phyloP scores from a whole-genome alignment of 352 stramenopile genomes.

The Phytophthora pini region DNA sequence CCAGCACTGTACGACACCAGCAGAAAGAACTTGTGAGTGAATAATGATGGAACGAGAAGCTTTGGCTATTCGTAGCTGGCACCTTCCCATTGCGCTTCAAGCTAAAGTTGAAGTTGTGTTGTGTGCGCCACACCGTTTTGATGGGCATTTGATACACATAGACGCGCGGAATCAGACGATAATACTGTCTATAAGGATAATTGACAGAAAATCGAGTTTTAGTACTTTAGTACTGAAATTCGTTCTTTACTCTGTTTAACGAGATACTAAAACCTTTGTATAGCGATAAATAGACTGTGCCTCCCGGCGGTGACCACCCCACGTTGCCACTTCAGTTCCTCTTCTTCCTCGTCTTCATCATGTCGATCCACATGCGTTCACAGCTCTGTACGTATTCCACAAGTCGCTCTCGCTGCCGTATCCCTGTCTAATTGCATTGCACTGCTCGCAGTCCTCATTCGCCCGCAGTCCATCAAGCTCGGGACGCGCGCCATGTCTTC shows the following conservation, averaged over 20 bases:
- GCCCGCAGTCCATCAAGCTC: conserved; percentile 48
- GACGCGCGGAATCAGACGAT: neutral
- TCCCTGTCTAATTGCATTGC: conserved; percentile 4
- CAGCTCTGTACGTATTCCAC: conserved; percentile 49
- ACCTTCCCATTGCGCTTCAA: conserved; percentile 5
- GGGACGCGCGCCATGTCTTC: conserved; percentile 31
- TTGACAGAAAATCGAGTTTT: neutral
- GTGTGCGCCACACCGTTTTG: conserved; percentile 20
- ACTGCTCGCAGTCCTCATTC: conserved; percentile 45
- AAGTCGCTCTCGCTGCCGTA: neutral
- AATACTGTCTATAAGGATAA: neutral
- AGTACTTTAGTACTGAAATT: neutral
- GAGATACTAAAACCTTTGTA: neutral
- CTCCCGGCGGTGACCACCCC: neutral
- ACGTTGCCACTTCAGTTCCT: conserved; percentile 13
- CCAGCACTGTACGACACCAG: neutral
- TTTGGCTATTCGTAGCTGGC: conserved; percentile 17
- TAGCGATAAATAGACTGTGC: neutral
- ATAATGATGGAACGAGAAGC: neutral
- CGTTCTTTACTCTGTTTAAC: neutral
- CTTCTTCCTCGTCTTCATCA: conserved; percentile 7
- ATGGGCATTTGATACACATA: neutral
- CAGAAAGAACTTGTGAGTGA: neutral
- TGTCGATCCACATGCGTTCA: conserved; percentile 58
- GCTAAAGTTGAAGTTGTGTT: conserved; percentile 32